phyloP scores from a whole-genome alignment of 2,329 filamentous ascomycete species.

The Colletotrichum chlorophyti region DNA sequence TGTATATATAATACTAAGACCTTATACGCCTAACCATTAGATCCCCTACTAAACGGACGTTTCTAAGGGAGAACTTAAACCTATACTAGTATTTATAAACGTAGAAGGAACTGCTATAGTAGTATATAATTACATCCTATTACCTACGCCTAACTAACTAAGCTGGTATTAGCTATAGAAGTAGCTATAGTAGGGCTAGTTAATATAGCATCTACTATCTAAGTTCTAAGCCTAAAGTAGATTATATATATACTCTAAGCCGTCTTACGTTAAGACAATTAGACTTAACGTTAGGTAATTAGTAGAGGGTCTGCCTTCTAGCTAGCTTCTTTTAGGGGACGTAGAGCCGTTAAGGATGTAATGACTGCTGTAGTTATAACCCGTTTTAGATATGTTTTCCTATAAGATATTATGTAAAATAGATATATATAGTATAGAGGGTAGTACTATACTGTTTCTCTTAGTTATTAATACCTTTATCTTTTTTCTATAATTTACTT shows the following conservation, averaged over 20 bases:
- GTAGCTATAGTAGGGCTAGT: slow-evolving; percentile 6
- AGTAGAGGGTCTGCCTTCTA: not conserved
- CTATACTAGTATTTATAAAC: not conserved
- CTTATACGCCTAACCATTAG: too few species aligned
- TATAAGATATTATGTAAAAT: not conserved
- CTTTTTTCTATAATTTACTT: not conserved
- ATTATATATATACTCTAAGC: not conserved
- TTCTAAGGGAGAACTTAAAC: not conserved
- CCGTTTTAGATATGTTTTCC: not conserved
- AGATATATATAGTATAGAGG: not conserved
- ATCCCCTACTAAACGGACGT: too few species aligned
- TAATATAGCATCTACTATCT: not conserved
- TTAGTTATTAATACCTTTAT: not conserved
- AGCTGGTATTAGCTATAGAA: not conserved
- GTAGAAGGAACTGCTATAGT: not conserved
- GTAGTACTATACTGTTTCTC: not conserved
- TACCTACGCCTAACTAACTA: not conserved
- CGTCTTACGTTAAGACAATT: not conserved
- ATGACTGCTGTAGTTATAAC: not conserved
- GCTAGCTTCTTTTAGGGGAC: not conserved
- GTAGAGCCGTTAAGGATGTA: not conserved
- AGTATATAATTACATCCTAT: not conserved
- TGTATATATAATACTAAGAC: too few species aligned
- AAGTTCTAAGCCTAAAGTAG: not conserved
- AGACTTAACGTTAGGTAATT: not conserved